Base-by-base conservation (phyloP, 192 early-diverging fungal genomes). In the Linnemannia zychae region DNA sequence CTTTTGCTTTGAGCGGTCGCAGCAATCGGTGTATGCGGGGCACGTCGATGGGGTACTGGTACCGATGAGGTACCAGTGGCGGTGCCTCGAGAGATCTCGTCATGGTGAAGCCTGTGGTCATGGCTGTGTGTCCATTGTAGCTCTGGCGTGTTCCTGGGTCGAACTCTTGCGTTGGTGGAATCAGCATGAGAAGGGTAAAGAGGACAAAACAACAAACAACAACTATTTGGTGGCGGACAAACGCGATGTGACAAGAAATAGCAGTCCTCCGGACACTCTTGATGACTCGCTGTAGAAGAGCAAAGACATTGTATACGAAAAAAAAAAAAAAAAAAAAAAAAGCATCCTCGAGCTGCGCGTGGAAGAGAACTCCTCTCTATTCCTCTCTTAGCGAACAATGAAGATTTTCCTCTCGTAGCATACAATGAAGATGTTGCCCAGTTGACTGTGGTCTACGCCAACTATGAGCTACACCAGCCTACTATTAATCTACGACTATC, bases 1-100 rank as follows among this genome's bases (percentile, higher is more conserved):
- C 69, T 31, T 85, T 85, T 36, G 83, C 83, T 22, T 85, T 85
- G 28, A 85, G 65, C 4, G 83, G 83, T 63, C 83, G 49, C 33
- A 85, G 47, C 18, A 85, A 20, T 9, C 83, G 73, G 24, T 76
- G 68, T 37, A 85, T 79, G 67, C 83, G 77, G 7, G 74, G 24
- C 44, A 76, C 18, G 31, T 79, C 78, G 4, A 85, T 47, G n/a
- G 74, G 34, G 22, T 85, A 78, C 53, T 75, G 77, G 73, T 79
- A 84, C 33, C 50, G 72, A 53, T 71, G 82, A 20, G 76, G 47
- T 1, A 38, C 38, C 52, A 34, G 38, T 16, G 40, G 36, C 37
- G 40, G n/a, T 63, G 24, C 9, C 12, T 33, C 24, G 11, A 31
- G 28, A 5, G 57, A 11, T 6, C 22, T 24, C 9, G n/a, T 11